Percentiles rank a stretch among this genome's conserved stretches.
Evolutionary conservation across 208 protist species (phyloP).

Genomic region (Crithidia acanthocephali): DNA sequence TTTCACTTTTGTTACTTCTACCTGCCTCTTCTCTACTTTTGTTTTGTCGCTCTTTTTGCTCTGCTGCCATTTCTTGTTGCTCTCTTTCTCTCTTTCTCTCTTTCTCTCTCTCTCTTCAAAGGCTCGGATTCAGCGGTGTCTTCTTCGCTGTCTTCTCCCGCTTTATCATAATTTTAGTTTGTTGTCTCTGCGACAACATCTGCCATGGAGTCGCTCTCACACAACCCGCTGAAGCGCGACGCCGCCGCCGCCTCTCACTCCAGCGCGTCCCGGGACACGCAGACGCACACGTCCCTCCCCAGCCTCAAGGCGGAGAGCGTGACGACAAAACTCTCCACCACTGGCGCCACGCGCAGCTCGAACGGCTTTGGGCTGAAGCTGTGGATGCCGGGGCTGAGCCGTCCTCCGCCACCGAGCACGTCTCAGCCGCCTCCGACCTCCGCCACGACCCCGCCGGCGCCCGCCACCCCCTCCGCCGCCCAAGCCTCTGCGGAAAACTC

Average conservation of each 20-base stretch:
- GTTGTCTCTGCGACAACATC: too few species aligned
- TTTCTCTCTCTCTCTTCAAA: too few species aligned
- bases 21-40: too few species aligned
- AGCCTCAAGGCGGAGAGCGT: constrained; percentile 3
- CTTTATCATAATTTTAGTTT: too few species aligned
- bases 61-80: too few species aligned
- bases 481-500: not conserved
- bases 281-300: not conserved
- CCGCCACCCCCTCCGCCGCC: not conserved
- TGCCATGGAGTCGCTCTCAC: not conserved
- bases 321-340: not conserved
- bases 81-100: too few species aligned
- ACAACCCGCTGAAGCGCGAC: constrained; percentile 8
- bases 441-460: too few species aligned
- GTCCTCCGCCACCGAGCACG: not conserved
- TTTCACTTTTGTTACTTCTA: too few species aligned
- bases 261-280: not conserved
- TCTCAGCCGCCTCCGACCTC: not conserved
- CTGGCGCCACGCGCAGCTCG: not conserved
- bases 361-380: constrained; percentile 9
- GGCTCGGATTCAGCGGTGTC: too few species aligned
- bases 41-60: too few species aligned
- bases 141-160: too few species aligned
- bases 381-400: constrained; percentile 4
- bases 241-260: not conserved